Conservation (phyloP, 495 filamentous ascomycete genomes). For the Physcia stellaris region DNA sequence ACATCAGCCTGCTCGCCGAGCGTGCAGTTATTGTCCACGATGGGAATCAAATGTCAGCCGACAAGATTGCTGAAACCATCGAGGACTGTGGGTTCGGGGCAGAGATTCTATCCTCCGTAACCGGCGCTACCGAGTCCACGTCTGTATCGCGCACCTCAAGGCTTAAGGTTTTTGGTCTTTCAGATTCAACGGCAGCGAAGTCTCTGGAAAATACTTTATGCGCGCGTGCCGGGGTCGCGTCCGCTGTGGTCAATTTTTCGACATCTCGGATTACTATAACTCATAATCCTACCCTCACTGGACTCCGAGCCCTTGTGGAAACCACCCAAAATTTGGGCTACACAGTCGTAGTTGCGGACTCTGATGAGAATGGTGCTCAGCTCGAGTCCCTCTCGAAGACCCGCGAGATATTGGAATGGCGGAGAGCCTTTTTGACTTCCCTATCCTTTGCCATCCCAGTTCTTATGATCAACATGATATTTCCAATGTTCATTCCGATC, state of each 20-base stretch:
- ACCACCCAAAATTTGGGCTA: slow-evolving; percentile 65
- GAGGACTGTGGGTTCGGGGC: slow-evolving; percentile 80
- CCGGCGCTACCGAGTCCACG: slow-evolving; percentile 20
- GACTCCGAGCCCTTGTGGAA: slow-evolving; percentile 72
- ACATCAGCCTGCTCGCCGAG: slow-evolving; percentile 85
- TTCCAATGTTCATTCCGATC: slow-evolving; percentile 61
- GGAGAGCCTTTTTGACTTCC: slow-evolving; percentile 59
- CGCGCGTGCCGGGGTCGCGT: slow-evolving; percentile 52
- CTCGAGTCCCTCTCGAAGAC: slow-evolving; percentile 93
- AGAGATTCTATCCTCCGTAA: slow-evolving; percentile 44
- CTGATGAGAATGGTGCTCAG: slow-evolving; percentile 93
- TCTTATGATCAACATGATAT: slow-evolving; percentile 81
- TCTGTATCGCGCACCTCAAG: slow-evolving; percentile 41
- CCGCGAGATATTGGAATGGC: slow-evolving; percentile 90
- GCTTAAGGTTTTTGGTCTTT: slow-evolving; percentile 73
- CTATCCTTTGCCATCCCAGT: slow-evolving; percentile 78
- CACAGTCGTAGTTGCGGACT: slow-evolving; percentile 80
- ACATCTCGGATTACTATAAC: slow-evolving; percentile 55
- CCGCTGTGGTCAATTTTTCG: slow-evolving; percentile 54
- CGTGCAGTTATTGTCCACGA: slow-evolving; percentile 84
- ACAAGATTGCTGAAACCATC: slow-evolving; percentile 52
- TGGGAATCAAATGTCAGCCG: slow-evolving; percentile 47
- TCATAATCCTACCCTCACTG: slow-evolving; percentile 55
- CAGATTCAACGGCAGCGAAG: slow-evolving; percentile 53
- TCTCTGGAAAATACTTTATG: slow-evolving; percentile 56